Evolutionary conservation across 2,329 filamentous ascomycete genomes (phyloP), one percentile per base, ranked within the genome.

Genomic region (Coniosporium tulheliwenetii): DNA sequence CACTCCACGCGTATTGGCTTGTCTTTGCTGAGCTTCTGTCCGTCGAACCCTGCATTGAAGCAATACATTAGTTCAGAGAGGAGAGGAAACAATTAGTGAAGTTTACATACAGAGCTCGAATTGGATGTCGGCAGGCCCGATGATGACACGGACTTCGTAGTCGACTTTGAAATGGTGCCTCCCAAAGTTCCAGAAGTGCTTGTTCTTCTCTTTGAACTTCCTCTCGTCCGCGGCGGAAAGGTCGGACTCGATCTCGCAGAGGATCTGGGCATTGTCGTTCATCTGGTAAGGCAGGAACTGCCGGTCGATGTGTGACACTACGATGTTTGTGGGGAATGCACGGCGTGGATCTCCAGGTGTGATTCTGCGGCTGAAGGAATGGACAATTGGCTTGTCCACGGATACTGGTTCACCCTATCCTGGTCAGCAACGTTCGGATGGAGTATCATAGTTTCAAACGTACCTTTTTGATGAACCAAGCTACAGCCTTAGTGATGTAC

Each of bases 51-150:
- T 40, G 30, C 30, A 36, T 16, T 8, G n/a, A 19, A 36, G 29
- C 8, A 33, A 32, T 12, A 14, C 32, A 14, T 34, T 14, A 34
- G 32, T 34, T 34, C 3, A 14, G 32, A n/a, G 8, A n/a, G 14
- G 32, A n/a, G 12, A n/a, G 12, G 32, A 8, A 14, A 34, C 32
- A 8, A n/a, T 34, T 34, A n/a, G 32, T 14, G 14, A n/a, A n/a
- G 32, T 34, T 8, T 34, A 41, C 46, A 43, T 39, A 53, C 58
- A 62, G 1, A 62, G 51, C 47, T 61, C 58, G 41, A 62, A 62
- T 3, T 50, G 48, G 5, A 63, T 49, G 30, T 62, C 59, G 0
- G 60, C 60, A 0, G 59, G 57, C 0, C 59, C 60, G 16, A 62
- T 55, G 34, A 59, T 44, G 10, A 62, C 58, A n/a, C 53, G 50